Evolutionary conservation across 2,329 filamentous ascomycete genomes (phyloP), one percentile per base, ranked within the genome.

Genomic region (Aspergillus aculeatus): DNA sequence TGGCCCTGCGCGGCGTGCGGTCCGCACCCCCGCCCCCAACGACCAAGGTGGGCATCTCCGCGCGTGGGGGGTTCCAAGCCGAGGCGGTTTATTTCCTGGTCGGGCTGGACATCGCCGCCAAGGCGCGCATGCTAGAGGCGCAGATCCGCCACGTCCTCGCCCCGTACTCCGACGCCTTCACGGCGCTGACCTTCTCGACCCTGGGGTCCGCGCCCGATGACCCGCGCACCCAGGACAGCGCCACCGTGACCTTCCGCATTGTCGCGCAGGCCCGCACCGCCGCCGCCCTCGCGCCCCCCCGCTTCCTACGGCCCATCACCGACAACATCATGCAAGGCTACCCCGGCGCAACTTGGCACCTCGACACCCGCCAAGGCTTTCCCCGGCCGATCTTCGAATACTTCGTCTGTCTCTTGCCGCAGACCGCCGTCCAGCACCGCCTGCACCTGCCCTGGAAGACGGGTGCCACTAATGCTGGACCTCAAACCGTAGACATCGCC

Each of bases 11-110:
- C 23, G 80, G 83, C 1, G 75, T 78, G 2, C 67, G 82, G 12
- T 74, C 74, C 4, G 68, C 65, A 7, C 69, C 79, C 0, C 81
- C 82, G 3, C 81, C 81, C 5, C 73, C 80, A 7, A 83, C 81
- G 0, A 83, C 81, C 11, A 84, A 83, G 67, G 72, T 80, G 19
- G 81, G 79, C 16, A 68, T 83, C 56, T 80, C 79, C 1, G 80
- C 78, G 0, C 69, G 69, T 21, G 79, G 78, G 10, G 80, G 80
- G 38, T 81, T 77, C 64, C 78, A 82, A 66, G 80, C 80, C 9
- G 79, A 82, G 64, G 69, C 73, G 2, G 73, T 73, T 48, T 81
- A 75, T 66, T 82, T 77, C 64, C 69, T 81, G 10, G 74, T 73
- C 5, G 81, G 77, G 4, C 75, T 78, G 26, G 77, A 81, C 68